phyloP scores from a whole-genome alignment of 495 filamentous ascomycete species.

The Xylaria cubensis region DNA sequence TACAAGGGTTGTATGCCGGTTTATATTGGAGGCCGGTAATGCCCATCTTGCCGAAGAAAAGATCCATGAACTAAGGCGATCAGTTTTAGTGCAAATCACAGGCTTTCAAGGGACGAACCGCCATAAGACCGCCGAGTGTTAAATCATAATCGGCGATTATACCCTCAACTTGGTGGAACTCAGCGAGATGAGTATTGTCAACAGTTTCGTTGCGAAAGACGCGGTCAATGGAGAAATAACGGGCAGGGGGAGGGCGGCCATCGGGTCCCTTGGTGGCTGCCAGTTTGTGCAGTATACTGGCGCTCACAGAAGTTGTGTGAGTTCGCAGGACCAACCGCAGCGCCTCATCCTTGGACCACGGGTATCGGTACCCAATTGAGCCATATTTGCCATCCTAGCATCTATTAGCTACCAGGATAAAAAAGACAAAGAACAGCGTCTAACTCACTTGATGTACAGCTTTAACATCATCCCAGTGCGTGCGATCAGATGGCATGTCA shows the following conservation, averaged over 20 bases:
- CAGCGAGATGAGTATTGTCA: constrained; percentile 93
- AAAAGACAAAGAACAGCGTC: neutral
- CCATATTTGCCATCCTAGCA: constrained; percentile 78
- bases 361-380: constrained; percentile 94
- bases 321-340: constrained; percentile 89
- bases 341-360: constrained; percentile 89
- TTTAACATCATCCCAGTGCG: neutral
- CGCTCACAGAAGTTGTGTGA: constrained; percentile 90
- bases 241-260: constrained; percentile 68
- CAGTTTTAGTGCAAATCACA: neutral
- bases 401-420: neutral
- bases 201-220: constrained; percentile 94
- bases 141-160: constrained; percentile 95
- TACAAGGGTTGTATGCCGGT: constrained; percentile 69
- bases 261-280: constrained; percentile 67
- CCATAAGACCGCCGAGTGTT: constrained; percentile 81
- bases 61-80: constrained; percentile 69
- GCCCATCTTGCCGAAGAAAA: constrained; percentile 96
- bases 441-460: constrained; percentile 10
- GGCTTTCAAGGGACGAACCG: constrained; percentile 35
- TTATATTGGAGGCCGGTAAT: constrained; percentile 90
- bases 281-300: constrained; percentile 88
- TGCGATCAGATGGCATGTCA: neutral
- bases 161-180: constrained; percentile 98
- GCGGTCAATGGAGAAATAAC: constrained; percentile 97